phyloP scores from a whole-genome alignment of 2,329 filamentous ascomycete genomes.

The Talaromyces sp. region DNA sequence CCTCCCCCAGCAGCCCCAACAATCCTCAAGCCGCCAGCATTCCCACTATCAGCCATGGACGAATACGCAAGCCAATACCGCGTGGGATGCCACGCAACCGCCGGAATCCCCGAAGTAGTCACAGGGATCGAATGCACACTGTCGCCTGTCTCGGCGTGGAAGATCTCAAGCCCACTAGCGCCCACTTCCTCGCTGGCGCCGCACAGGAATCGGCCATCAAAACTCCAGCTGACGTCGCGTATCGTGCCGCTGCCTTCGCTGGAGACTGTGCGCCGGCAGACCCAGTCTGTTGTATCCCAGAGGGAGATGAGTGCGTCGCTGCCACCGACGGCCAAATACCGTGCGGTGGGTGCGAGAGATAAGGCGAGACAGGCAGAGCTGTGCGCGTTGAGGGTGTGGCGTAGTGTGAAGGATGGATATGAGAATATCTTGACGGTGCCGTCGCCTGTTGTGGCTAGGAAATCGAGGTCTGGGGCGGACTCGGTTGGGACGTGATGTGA shows the following conservation, averaged over 20 bases:
- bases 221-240: slow-evolving; percentile 47
- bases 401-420: slow-evolving; percentile 41
- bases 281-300: slow-evolving; percentile 50
- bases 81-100: slow-evolving; percentile 48
- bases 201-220: slow-evolving; percentile 46
- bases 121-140: slow-evolving; percentile 43
- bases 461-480: slow-evolving; percentile 33
- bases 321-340: slow-evolving; percentile 46
- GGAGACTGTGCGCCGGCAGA: slow-evolving; percentile 45
- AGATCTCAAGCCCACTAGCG: slow-evolving; percentile 44
- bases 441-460: slow-evolving; percentile 47
- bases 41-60: slow-evolving; percentile 38
- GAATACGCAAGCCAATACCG: slow-evolving; percentile 49
- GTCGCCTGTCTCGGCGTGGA: slow-evolving; percentile 48
- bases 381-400: slow-evolving; percentile 46
- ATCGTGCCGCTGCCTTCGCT: slow-evolving; percentile 42
- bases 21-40: slow-evolving; percentile 43
- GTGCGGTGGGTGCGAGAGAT: slow-evolving; percentile 42
- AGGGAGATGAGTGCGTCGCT: slow-evolving; percentile 47
- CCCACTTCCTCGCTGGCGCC: slow-evolving; percentile 45
- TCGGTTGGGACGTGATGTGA: slow-evolving; percentile 37
- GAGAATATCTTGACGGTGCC: slow-evolving; percentile 46
- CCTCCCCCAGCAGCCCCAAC: slow-evolving; percentile 42
- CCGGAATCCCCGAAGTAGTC: slow-evolving; percentile 35
- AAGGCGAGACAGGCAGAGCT: slow-evolving; percentile 46